These are phyloP conservation scores for Colletotrichum higginsianum DNA, from an alignment of 2,329 filamentous ascomycete genomes.

Conservation along the genomic window DNA sequence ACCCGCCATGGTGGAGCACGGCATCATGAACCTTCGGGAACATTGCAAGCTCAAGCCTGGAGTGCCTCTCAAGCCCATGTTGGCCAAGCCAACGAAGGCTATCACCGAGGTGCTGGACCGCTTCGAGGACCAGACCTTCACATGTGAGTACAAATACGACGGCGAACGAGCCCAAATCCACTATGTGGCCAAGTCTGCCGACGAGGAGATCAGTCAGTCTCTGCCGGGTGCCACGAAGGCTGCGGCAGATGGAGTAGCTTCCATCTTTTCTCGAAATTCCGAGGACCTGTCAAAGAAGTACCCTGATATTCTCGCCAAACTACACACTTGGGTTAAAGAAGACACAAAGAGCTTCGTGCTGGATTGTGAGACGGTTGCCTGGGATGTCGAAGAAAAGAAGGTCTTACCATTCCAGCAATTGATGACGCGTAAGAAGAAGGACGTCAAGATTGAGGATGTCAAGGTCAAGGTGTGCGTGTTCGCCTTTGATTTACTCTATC, in stretches of 20 bases:
- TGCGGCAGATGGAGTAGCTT: constrained; percentile 80
- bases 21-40: constrained; percentile 85
- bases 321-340: constrained; percentile 89
- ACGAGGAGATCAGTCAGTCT: constrained; percentile 76
- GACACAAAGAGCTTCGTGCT: constrained; percentile 95
- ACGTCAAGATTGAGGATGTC: constrained; percentile 94
- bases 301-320: constrained; percentile 91
- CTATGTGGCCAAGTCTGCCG: constrained; percentile 88
- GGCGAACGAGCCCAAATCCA: constrained; percentile 99
- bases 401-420: constrained; percentile 97
- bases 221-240: constrained; percentile 75
- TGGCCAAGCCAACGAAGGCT: constrained; percentile 97
- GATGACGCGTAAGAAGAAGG: constrained; percentile 98
- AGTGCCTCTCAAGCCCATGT: constrained; percentile 96
- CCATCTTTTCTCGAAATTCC: constrained; percentile 97
- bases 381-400: constrained; percentile 96
- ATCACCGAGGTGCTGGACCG: constrained; percentile 98
- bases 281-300: constrained; percentile 98
- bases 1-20: constrained; percentile 88
- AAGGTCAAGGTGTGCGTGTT: constrained; percentile 98
- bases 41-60: constrained; percentile 93
- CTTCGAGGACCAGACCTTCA: constrained; percentile 95
- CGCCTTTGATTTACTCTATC: constrained; percentile 93
- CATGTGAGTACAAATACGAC: constrained; percentile 99
- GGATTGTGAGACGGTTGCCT: constrained; percentile 98